Base-by-base conservation (phyloP, 2,329 filamentous ascomycete species). In the Monosporascus sp. region DNA sequence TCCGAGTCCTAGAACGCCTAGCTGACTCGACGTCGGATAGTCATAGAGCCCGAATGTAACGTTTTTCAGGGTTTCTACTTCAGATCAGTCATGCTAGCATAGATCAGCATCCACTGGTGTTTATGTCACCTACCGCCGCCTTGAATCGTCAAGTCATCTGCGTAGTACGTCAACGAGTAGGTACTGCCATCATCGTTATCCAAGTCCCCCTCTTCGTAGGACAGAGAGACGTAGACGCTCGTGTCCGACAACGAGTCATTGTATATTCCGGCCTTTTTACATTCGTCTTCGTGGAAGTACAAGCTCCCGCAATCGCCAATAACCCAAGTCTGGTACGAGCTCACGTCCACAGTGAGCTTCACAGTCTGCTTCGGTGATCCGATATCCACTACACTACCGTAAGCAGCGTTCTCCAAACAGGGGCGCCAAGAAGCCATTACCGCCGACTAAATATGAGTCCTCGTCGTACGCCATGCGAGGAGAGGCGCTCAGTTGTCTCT, bases 1-100 rank as follows among this genome's bases (percentile, higher is more conserved):
- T 47, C 64, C 65, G 19, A 71, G 57, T 27, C 69, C 69, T 26
- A 70, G 55, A 46, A 70, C 68, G 9, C 67, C 68, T 51, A 58
- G 63, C 24, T 68, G 61, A 36, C 66, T 63, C 14, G 57, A 48
- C 55, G 60, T 68, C 34, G 41, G 22, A 27, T 60, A 45, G 17
- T 50, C 59, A 22, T 61, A 69, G 19, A 66, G 60, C 49, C 69
- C 69, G 53, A 71, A 71, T 44, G 65, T 63, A 36, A 66, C 57
- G 16, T 62, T 47, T 11, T 57, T 48, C 3, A 70, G 51, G 6
- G 54, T 51, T 22, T 37, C 50, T 52, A 24, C 40, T 17, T 34
- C 26, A 49, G 11, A 16, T 49, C 26, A 49, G 46, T 20, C 16
- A 11, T 22, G 20, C 17, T 31, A 26, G 17, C 4, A 34, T 34